These are phyloP conservation scores for Penstemon newberryi DNA, from an alignment of 257 asterid genomes.

Conservation along the genomic window DNA sequence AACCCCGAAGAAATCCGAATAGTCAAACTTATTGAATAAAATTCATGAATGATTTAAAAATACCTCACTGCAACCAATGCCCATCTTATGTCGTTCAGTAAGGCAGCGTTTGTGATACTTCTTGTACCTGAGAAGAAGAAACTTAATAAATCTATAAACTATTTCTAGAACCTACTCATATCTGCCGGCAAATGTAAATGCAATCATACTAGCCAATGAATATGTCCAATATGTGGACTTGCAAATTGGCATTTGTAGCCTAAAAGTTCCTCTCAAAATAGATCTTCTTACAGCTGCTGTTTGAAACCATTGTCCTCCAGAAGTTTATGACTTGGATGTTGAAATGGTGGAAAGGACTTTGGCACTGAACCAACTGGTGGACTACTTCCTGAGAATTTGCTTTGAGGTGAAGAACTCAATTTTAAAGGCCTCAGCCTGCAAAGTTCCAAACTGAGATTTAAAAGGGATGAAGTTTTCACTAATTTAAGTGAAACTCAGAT, in stretches of 20 bases:
- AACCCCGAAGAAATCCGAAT: conserved; percentile 4
- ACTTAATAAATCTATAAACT: conserved; percentile 16
- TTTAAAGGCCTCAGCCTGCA: conserved; percentile 60
- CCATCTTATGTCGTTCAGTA: conserved; percentile 76
- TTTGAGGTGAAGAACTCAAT: conserved; percentile 76
- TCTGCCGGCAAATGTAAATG: conserved; percentile 14
- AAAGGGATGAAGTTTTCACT: neutral
- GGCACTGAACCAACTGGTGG: conserved; percentile 87
- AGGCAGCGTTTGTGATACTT: conserved; percentile 80
- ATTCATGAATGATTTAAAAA: conserved; percentile 17
- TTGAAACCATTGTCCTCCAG: conserved; percentile 90
- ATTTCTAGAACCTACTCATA: conserved; percentile 2
- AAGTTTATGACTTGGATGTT: conserved; percentile 92
- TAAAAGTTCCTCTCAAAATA: conserved; percentile 20
- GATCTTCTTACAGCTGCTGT: conserved; percentile 78
- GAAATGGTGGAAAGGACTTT: conserved; percentile 79
- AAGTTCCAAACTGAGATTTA: conserved; percentile 28
- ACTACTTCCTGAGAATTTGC: conserved; percentile 58
- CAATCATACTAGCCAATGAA: conserved; percentile 19
- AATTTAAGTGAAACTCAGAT: too few relatives aligned
- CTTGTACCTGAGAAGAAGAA: conserved; percentile 57
- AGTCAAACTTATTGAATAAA: conserved; percentile 14
- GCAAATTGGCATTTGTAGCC: neutral
- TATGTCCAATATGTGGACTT: conserved; percentile 13
- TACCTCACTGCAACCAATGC: conserved; percentile 97